Evolutionary conservation across 2,329 filamentous ascomycete genomes (phyloP).

Genomic region (Penicillium sp.): DNA sequence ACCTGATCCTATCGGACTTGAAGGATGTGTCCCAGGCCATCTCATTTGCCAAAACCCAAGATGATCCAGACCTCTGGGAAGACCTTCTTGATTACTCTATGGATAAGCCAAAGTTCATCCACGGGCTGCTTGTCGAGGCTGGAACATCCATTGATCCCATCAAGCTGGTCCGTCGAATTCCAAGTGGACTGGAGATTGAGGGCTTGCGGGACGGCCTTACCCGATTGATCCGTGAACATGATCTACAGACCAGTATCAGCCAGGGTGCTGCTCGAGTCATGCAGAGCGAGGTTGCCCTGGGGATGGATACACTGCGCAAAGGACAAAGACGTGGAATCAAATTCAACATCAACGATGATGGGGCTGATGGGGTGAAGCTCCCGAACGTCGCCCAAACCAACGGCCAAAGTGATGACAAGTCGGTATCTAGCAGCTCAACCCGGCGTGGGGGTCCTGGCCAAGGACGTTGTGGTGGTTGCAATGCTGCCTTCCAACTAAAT

Average conservation of each 20-base stretch:
- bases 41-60: conserved; percentile 89
- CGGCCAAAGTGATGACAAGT: conserved; percentile 21
- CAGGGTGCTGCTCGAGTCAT: conserved; percentile 87
- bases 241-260: conserved; percentile 92
- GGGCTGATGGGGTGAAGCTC: conserved; percentile 18
- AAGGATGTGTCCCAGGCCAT: conserved; percentile 92
- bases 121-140: conserved; percentile 88
- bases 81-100: conserved; percentile 94
- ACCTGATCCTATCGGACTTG: conserved; percentile 91
- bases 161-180: conserved; percentile 85
- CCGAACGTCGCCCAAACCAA: conserved; percentile 22
- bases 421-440: conserved; percentile 17
- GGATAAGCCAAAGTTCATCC: conserved; percentile 96
- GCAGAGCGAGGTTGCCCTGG: conserved; percentile 81
- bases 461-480: conserved; percentile 49
- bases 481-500: conserved; percentile 45
- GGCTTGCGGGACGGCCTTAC: conserved; percentile 86
- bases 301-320: conserved; percentile 78
- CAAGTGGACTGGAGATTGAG: conserved; percentile 89
- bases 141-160: conserved; percentile 94
- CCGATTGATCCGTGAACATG: conserved; percentile 92
- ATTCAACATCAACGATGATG: conserved; percentile 69
- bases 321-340: conserved; percentile 87
- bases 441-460: conserved; percentile 19
- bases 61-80: conserved; percentile 92